Evolutionary conservation across 148 eudicot genomes (phyloP), one percentile per base, ranked within the genome.

Genomic region (Rhododendron griersonianum): DNA sequence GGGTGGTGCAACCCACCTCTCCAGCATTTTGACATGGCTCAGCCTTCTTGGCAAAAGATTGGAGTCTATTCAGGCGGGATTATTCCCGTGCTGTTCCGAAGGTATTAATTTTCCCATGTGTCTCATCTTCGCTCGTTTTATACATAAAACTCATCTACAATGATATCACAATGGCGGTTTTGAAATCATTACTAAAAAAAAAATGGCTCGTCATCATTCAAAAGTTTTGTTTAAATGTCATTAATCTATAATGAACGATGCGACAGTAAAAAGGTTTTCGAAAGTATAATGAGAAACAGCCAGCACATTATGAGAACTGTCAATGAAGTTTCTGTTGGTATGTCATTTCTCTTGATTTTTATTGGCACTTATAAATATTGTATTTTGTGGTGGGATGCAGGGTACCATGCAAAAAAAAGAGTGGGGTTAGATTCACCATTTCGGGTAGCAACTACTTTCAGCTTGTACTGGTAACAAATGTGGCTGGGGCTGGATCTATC

Each of bases 1-100:
- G 99, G 99, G 5, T 96, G 99, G 99, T 96, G 99, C 87, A 96
- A 96, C 84, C 99, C 99, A 2, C 98, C 99, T 41, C 93, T 92
- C 35, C 92, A 94, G 61, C 99, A 96, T 86, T 96, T 96, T 63
- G 99, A 96, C 88, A 95, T 96, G 99, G 95, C 99, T 81, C 96
- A 95, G 59, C 98, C 98, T 3, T 98, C 99, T 80, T 96, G 99
- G 99, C 98, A 94, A 74, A 94, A 95, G 89, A 96, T 96, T 63
- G 99, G 94, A 11, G 90, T 95, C 82, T 95, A 92, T 81, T 87
- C 87, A 16, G 99, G 95, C 37, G 98, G 99, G 37, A 95, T 96
- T 61, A 88, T 95, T 51, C 99, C 99, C 11, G 98, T 96, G 39
- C 23, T 94, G 47, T 96, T 85, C 87, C 91, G 92, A 88, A 95